Evolutionary conservation across 768 basidiomycete species (phyloP).

Genomic region (Suillus hirtellus): DNA sequence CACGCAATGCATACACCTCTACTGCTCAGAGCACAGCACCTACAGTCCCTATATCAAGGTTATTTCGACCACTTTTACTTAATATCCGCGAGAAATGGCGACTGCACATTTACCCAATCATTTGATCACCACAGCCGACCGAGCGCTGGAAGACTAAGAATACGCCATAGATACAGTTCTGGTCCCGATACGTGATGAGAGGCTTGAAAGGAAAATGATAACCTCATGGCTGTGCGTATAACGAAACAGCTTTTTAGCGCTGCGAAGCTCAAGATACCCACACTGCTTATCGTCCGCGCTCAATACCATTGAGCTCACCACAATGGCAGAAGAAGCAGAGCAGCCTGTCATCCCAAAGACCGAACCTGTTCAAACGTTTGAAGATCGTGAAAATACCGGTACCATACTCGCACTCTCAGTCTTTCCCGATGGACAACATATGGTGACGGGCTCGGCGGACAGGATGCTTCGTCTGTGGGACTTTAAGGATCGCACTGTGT

Average conservation of each 20-base stretch:
- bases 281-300: background rate
- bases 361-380: background rate
- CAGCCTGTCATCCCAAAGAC: background rate
- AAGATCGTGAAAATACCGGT: background rate
- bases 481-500: background rate
- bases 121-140: background rate
- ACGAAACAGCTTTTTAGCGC: background rate
- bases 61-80: background rate
- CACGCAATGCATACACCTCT: background rate
- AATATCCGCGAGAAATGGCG: background rate
- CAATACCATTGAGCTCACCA: background rate
- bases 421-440: background rate
- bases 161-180: background rate
- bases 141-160: background rate
- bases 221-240: background rate
- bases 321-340: background rate
- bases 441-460: constrained; percentile 1
- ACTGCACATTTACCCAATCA: background rate
- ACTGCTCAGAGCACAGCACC: background rate
- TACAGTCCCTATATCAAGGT: background rate
- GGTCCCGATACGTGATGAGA: background rate
- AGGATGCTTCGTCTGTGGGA: constrained; percentile 2
- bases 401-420: background rate
- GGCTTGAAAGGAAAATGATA: background rate
- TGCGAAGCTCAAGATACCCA: background rate